phyloP scores from a whole-genome alignment of 2,329 filamentous ascomycete species.

The Fusarium camptoceras region DNA sequence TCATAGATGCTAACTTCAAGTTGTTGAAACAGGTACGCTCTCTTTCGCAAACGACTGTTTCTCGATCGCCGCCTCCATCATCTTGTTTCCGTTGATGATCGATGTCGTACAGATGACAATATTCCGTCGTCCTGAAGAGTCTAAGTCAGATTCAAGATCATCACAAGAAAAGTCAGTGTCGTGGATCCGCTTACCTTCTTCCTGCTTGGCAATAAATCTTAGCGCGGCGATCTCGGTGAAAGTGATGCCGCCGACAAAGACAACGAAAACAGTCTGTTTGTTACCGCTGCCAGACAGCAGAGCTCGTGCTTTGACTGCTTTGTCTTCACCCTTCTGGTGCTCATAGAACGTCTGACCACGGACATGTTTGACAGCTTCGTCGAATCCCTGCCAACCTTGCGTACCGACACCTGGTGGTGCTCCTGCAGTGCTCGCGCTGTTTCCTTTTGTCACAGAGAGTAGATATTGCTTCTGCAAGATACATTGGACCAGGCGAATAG shows the following conservation, averaged over 20 bases:
- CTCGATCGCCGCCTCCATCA: slow-evolving; percentile 89
- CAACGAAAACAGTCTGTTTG: slow-evolving; percentile 92
- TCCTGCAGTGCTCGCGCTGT: slow-evolving; percentile 53
- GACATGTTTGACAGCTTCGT: slow-evolving; percentile 89
- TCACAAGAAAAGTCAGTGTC: background rate
- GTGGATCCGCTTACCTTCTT: slow-evolving; percentile 69
- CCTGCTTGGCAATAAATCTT: slow-evolving; percentile 86
- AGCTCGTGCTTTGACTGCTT: slow-evolving; percentile 86
- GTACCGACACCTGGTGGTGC: slow-evolving; percentile 65
- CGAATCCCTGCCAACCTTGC: slow-evolving; percentile 92
- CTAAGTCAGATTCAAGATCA: slow-evolving; percentile 23
- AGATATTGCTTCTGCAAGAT: slow-evolving; percentile 92
- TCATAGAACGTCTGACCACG: slow-evolving; percentile 92
- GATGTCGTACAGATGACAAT: slow-evolving; percentile 94
- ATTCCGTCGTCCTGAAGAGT: slow-evolving; percentile 73
- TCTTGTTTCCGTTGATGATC: slow-evolving; percentile 87
- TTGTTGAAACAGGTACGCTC: slow-evolving; percentile 33
- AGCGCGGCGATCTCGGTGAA: slow-evolving; percentile 96
- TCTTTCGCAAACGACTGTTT: slow-evolving; percentile 70
- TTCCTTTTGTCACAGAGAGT: slow-evolving; percentile 74
- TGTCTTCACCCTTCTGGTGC: slow-evolving; percentile 91
- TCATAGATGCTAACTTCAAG: slow-evolving; percentile 37
- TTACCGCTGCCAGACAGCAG: slow-evolving; percentile 82
- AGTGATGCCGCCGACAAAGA: slow-evolving; percentile 96
- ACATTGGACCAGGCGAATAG: slow-evolving; percentile 90